Conservation (phyloP, 495 filamentous ascomycete genomes). For the Trichoderma erinaceum region DNA sequence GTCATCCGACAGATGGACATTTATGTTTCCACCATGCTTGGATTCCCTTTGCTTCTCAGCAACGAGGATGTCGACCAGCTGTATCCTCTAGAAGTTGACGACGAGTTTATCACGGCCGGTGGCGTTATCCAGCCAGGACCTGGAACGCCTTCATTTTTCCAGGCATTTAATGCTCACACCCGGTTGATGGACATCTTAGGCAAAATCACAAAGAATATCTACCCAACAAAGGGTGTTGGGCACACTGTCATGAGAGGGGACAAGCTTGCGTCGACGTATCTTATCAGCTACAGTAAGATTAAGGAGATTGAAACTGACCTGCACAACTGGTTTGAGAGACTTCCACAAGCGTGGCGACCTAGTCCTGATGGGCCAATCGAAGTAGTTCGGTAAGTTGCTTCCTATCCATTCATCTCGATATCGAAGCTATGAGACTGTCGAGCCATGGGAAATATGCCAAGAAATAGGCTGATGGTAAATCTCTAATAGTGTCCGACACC, state of each 20-base stretch:
- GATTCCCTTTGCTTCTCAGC: slow-evolving; percentile 75
- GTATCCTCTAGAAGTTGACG: slow-evolving; percentile 77
- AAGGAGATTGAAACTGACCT: slow-evolving; percentile 86
- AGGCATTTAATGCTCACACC: slow-evolving; percentile 81
- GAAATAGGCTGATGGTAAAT: slow-evolving; percentile 18
- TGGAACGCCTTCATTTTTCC: slow-evolving; percentile 67
- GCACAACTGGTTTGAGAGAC: slow-evolving; percentile 71
- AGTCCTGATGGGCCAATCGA: slow-evolving; percentile 66
- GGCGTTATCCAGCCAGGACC: slow-evolving; percentile 67
- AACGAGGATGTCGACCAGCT: slow-evolving; percentile 92
- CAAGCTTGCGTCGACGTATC: slow-evolving; percentile 50
- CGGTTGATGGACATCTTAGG: slow-evolving; percentile 67
- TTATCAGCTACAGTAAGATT: slow-evolving; percentile 82
- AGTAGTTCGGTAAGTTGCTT: slow-evolving; percentile 62
- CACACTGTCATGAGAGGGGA: slow-evolving; percentile 45
- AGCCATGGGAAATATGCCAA: not conserved
- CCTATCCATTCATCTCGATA: not conserved
- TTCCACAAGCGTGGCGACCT: slow-evolving; percentile 69
- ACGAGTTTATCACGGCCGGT: slow-evolving; percentile 79
- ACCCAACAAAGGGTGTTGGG: slow-evolving; percentile 72
- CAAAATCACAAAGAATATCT: slow-evolving; percentile 84
- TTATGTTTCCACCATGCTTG: slow-evolving; percentile 83
- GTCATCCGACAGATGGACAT: slow-evolving; percentile 88
- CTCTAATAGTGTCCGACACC: slow-evolving; percentile 66
- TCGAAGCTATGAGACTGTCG: too few species aligned